Evolutionary conservation across 768 basidiomycete species (phyloP).

Genomic region (Suillus subaureus): DNA sequence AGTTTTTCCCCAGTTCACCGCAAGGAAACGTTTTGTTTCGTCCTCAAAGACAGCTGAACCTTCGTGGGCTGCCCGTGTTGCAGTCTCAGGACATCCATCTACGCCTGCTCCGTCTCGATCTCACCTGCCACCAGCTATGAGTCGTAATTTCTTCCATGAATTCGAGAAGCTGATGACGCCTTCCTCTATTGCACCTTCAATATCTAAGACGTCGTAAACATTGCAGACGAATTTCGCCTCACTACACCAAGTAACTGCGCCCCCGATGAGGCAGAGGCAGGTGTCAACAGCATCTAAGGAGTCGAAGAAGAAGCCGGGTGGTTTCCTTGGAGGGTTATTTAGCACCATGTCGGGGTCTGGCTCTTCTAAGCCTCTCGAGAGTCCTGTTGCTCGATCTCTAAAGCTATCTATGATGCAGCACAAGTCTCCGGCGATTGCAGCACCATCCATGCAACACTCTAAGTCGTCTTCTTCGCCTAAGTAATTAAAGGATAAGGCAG

Average conservation of each 20-base stretch:
- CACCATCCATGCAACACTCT: constrained; percentile 10
- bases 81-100: constrained; percentile 32
- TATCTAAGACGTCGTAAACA: constrained; percentile 36
- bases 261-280: constrained; percentile 26
- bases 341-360: constrained; percentile 34
- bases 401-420: constrained; percentile 24
- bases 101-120: constrained; percentile 33
- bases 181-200: constrained; percentile 58
- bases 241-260: constrained; percentile 12
- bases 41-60: neutral
- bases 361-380: constrained; percentile 32
- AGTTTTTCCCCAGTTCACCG: constrained; percentile 31
- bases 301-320: constrained; percentile 33
- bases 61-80: constrained; percentile 26
- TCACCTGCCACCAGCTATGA: constrained; percentile 27
- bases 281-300: constrained; percentile 35
- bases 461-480: constrained; percentile 20
- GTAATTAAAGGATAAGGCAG: constrained; percentile 15
- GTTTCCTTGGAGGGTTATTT: constrained; percentile 32
- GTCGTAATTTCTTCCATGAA: constrained; percentile 47
- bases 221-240: constrained; percentile 14
- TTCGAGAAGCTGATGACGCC: constrained; percentile 61
- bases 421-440: constrained; percentile 8
- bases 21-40: neutral
- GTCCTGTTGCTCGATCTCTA: constrained; percentile 22